A percentile compares a stretch with the other conserved stretches of the same genome.
These are phyloP conservation scores for Cystobasidium pallidum DNA, from an alignment of 1,284 basidiomycete species.

Conservation along the genomic window DNA sequence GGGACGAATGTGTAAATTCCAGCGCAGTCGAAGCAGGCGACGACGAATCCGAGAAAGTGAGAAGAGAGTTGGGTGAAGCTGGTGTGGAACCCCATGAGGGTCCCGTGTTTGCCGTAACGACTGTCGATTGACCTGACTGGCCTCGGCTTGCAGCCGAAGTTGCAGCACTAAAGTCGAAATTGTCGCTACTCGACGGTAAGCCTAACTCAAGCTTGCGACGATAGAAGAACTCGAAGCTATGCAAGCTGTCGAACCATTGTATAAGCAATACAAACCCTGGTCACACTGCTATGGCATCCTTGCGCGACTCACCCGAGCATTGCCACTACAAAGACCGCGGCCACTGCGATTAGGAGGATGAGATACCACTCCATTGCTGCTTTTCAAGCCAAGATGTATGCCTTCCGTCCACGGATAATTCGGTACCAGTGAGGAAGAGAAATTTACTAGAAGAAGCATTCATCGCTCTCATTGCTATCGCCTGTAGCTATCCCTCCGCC, in stretches of 20 bases:
- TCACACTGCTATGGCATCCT: neutral
- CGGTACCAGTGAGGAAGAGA: neutral
- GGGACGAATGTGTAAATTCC: conserved; percentile 3
- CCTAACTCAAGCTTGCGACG: neutral
- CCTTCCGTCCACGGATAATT: neutral
- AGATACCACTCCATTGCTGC: conserved; percentile 7
- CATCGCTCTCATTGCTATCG: too few species aligned
- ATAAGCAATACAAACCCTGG: neutral
- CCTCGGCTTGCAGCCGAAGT: neutral
- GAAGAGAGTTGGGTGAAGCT: neutral
- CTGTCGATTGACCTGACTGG: neutral
- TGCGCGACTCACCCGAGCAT: neutral
- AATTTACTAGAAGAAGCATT: neutral
- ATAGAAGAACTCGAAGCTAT: conserved; percentile 16
- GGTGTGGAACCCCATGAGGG: neutral
- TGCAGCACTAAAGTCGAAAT: conserved; percentile 2
- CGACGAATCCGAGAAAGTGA: conserved; percentile 5
- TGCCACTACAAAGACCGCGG: neutral
- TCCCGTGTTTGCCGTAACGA: neutral
- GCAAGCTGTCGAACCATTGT: conserved; percentile 7
- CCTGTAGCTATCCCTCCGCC: too few species aligned
- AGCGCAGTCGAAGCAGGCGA: neutral
- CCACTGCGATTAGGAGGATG: neutral
- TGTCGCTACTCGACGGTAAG: neutral
- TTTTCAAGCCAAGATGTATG: neutral